A percentile compares a stretch with the other conserved stretches of the same genome.
Evolutionary conservation across 805 yeast genomes (phyloP).

Genomic region (Priceomyces carsonii): DNA sequence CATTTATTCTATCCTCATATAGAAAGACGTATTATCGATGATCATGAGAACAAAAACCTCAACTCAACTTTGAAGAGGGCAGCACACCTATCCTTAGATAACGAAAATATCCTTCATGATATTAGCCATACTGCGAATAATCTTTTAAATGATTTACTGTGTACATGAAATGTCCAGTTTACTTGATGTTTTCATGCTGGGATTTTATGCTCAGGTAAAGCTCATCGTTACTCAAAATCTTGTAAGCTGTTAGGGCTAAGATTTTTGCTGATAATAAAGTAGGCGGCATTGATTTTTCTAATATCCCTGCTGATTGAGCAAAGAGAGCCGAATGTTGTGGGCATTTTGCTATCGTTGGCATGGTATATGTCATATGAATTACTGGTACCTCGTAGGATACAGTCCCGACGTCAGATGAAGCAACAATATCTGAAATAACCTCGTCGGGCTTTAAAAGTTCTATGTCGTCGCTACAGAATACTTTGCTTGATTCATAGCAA

Average conservation of each 20-base stretch:
- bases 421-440: slow-evolving; percentile 14
- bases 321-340: slow-evolving; percentile 19
- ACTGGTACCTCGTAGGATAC: slow-evolving; percentile 21
- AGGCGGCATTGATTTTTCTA: slow-evolving; percentile 12
- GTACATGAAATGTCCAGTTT: too few species aligned
- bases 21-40: slow-evolving; percentile 1
- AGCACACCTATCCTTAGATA: slow-evolving; percentile 1
- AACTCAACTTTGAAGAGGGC: slow-evolving; percentile 1
- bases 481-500: slow-evolving; percentile 4
- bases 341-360: slow-evolving; percentile 16
- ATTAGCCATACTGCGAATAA: too few species aligned
- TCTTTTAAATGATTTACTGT: too few species aligned
- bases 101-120: slow-evolving; percentile 1
- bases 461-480: background rate
- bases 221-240: slow-evolving; percentile 14
- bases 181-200: background rate
- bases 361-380: slow-evolving; percentile 14
- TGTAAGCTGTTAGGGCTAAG: slow-evolving; percentile 17
- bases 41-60: background rate
- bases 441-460: slow-evolving; percentile 10
- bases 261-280: slow-evolving; percentile 16
- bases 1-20: slow-evolving; percentile 3
- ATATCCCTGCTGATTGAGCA: slow-evolving; percentile 13
- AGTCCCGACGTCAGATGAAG: slow-evolving; percentile 22
- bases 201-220: background rate